phyloP scores from a whole-genome alignment of 139 green algal genomes.

The Mesotaenium endlicherianum region DNA sequence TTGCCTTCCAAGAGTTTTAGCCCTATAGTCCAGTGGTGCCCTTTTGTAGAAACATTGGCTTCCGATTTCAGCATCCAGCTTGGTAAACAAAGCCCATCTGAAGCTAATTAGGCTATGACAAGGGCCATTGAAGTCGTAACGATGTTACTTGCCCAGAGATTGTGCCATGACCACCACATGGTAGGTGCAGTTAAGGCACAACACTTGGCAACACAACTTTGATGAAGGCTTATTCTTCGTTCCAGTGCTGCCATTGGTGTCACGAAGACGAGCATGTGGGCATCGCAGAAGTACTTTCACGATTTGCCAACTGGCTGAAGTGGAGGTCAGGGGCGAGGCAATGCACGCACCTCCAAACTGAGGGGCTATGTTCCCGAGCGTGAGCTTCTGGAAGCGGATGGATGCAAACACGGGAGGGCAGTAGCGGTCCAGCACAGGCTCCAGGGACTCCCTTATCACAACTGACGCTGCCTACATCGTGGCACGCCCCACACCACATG shows the following conservation, averaged over 20 bases:
- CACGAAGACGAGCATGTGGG: too few relatives aligned
- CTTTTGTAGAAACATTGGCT: not conserved
- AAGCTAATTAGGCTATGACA: too few relatives aligned
- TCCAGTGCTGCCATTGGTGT: too few relatives aligned
- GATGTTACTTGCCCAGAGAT: too few relatives aligned
- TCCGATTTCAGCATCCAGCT: not conserved
- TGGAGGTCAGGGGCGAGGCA: not conserved
- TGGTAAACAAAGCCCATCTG: not conserved
- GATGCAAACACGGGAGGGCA: slow-evolving; percentile 24
- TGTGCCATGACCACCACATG: too few relatives aligned
- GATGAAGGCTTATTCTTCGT: too few relatives aligned
- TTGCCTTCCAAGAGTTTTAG: too few relatives aligned
- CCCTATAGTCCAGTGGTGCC: not conserved
- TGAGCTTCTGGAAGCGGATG: slow-evolving; percentile 48
- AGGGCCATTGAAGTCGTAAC: too few relatives aligned
- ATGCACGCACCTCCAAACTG: slow-evolving; percentile 34
- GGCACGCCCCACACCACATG: not conserved
- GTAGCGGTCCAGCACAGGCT: slow-evolving; percentile 38
- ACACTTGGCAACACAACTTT: too few relatives aligned
- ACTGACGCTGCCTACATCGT: slow-evolving; percentile 23
- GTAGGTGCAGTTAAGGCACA: too few relatives aligned
- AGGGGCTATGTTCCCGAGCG: slow-evolving; percentile 31
- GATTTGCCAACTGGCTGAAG: too few relatives aligned
- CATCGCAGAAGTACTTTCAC: too few relatives aligned
- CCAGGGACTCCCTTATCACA: slow-evolving; percentile 20